Evolutionary conservation across 1,139 yeast genomes (phyloP).

Genomic region (Lodderomyces pseudojiufengensis): DNA sequence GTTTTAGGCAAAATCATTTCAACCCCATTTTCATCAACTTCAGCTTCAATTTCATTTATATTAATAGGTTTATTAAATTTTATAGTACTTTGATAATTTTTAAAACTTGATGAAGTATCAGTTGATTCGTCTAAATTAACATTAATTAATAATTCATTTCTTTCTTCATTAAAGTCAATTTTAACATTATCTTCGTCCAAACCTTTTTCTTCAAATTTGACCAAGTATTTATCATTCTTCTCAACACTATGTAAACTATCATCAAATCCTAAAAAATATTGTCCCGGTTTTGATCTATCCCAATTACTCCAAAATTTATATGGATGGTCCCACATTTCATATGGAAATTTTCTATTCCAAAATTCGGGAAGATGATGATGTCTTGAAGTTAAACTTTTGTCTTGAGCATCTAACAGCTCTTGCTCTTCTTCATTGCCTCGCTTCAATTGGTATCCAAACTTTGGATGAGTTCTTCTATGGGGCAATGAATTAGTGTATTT

Average conservation of each 20-base stretch:
- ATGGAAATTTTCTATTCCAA: constrained; percentile 8
- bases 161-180: constrained; percentile 22
- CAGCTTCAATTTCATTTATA: constrained; percentile 21
- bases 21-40: constrained; percentile 18
- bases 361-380: not conserved
- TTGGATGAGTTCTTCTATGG: not conserved
- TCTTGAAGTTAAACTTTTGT: not conserved
- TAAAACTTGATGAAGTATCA: constrained; percentile 15
- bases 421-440: not conserved
- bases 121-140: constrained; percentile 17
- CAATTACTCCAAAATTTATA: constrained; percentile 2
- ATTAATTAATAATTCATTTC: constrained; percentile 22
- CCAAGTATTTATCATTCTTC: constrained; percentile 22
- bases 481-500: constrained; percentile 13
- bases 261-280: constrained; percentile 15
- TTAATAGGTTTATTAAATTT: constrained; percentile 24
- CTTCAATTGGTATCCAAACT: too few relatives aligned
- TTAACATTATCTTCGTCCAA: constrained; percentile 22
- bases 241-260: constrained; percentile 24
- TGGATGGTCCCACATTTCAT: constrained; percentile 10
- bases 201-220: constrained; percentile 19
- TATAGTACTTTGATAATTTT: constrained; percentile 20
- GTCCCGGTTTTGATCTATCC: constrained; percentile 12
- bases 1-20: constrained; percentile 24
- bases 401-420: not conserved